Conservation (phyloP, 2,329 filamentous ascomycete genomes). For the Corniculantispora saksenae region DNA sequence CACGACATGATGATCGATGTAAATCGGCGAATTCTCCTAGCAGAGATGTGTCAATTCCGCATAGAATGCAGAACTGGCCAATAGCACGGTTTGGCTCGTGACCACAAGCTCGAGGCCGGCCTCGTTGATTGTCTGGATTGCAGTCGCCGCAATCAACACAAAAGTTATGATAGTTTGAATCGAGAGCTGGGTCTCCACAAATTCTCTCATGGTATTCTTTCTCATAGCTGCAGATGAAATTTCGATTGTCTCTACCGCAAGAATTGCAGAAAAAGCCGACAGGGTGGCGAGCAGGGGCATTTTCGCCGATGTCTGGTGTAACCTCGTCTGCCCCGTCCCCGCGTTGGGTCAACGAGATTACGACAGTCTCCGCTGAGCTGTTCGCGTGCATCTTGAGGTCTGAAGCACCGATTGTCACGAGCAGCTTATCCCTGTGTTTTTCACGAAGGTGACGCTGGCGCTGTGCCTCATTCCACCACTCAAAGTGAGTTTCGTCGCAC, state of each 20-base stretch:
- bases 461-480: conserved; percentile 31
- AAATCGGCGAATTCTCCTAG: not conserved
- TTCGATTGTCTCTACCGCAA: not conserved
- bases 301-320: not conserved
- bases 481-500: conserved; percentile 35
- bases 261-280: not conserved
- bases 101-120: not conserved
- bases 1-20: not conserved
- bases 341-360: not conserved
- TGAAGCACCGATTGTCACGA: conserved; percentile 19
- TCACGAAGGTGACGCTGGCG: conserved; percentile 31
- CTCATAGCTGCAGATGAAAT: conserved; percentile 15
- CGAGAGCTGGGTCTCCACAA: conserved; percentile 7
- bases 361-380: not conserved
- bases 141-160: conserved; percentile 20
- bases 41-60: not conserved
- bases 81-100: not conserved
- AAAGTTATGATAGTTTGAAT: conserved; percentile 18
- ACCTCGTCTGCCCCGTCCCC: not conserved
- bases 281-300: not conserved
- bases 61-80: not conserved
- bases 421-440: conserved; percentile 31
- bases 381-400: not conserved
- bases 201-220: conserved; percentile 14
- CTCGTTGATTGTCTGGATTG: not conserved